Conservation (phyloP, 352 stramenopile species). For the Phytophthora pseudosyringae region DNA sequence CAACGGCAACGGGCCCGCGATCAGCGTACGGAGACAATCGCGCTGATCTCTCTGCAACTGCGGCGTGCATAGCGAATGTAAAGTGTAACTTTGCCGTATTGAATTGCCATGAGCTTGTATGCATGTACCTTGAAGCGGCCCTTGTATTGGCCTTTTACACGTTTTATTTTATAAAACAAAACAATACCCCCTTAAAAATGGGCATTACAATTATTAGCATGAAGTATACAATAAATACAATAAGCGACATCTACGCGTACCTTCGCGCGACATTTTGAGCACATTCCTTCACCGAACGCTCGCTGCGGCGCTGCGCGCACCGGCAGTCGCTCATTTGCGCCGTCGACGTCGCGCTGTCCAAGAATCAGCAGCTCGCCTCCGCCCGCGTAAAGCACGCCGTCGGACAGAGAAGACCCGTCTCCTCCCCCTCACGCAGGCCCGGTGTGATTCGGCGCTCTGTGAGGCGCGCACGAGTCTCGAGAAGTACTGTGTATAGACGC, state of each 20-base stretch:
- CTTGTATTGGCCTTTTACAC: too few species aligned
- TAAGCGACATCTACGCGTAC: slow-evolving; percentile 12
- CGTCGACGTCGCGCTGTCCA: slow-evolving; percentile 28
- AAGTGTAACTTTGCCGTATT: slow-evolving; percentile 20
- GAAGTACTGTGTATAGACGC: slow-evolving; percentile 12
- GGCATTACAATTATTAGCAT: too few species aligned
- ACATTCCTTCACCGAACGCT: slow-evolving; percentile 4
- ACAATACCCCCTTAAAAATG: too few species aligned
- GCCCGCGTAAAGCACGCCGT: slow-evolving; percentile 4
- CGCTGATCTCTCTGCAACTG: slow-evolving; percentile 42
- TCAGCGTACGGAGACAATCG: slow-evolving; percentile 69
- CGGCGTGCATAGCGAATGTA: neutral
- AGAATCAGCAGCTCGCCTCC: slow-evolving; percentile 21
- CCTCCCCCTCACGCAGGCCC: slow-evolving; percentile 4
- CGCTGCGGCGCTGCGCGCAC: neutral
- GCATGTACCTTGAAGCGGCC: slow-evolving; percentile 9
- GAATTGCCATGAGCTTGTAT: neutral
- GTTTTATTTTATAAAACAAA: too few species aligned
- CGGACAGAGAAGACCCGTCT: slow-evolving; percentile 19
- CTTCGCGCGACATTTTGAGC: neutral
- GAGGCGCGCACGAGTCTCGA: slow-evolving; percentile 3
- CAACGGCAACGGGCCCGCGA: slow-evolving; percentile 32
- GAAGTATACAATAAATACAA: too few species aligned
- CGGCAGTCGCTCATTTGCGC: slow-evolving; percentile 41
- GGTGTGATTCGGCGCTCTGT: slow-evolving; percentile 19